Conservation (phyloP, 23 red algal species). For the Gracilaria caudata region DNA sequence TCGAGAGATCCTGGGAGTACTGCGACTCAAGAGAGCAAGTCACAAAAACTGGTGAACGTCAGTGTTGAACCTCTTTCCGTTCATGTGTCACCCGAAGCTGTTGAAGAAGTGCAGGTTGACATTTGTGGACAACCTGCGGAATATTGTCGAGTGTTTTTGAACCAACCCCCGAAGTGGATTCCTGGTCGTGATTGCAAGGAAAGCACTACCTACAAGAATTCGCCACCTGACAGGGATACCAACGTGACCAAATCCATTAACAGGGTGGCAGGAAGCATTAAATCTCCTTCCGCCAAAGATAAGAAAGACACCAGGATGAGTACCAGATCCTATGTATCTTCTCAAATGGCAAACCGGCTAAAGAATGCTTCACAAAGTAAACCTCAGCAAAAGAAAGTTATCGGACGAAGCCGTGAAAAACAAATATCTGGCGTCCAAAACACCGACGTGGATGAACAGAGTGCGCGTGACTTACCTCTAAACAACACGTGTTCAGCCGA, state of each 20-base stretch:
- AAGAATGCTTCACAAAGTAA: not conserved
- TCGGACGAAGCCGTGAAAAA: not conserved
- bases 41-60: not conserved
- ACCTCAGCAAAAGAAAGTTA: not conserved
- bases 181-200: conserved; percentile 3
- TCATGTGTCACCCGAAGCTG: conserved; percentile 9
- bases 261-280: not conserved
- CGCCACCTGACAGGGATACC: not conserved
- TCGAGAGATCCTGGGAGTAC: not conserved
- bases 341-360: not conserved
- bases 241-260: not conserved
- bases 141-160: conserved; percentile 14
- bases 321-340: not conserved
- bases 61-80: conserved; percentile 1
- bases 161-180: conserved; percentile 22
- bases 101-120: conserved; percentile 1
- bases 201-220: not conserved
- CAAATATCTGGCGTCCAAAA: not conserved
- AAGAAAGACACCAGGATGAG: not conserved
- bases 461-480: no score
- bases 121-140: not conserved
- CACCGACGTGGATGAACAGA: no score
- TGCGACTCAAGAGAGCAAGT: not conserved
- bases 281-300: not conserved
- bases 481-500: no score